Conservation (phyloP, 495 filamentous ascomycete genomes). For the Podospora pseudopauciseta region DNA sequence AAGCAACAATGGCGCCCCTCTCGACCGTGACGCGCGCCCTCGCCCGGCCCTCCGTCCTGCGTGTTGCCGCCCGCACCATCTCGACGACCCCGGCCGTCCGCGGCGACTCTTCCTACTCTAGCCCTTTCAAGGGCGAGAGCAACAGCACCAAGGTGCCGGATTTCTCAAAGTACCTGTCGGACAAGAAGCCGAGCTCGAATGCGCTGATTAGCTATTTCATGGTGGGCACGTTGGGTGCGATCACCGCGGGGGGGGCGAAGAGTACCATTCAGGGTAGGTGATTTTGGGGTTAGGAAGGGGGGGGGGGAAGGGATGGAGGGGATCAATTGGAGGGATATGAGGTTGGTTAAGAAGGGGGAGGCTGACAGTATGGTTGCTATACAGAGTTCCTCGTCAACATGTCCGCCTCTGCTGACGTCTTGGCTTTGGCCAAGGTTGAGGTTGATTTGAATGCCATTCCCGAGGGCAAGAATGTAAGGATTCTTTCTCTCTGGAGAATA, state of each 20-base stretch:
- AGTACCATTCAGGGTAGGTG: constrained; percentile 85
- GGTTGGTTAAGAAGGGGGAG: not conserved
- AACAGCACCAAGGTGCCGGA: constrained; percentile 68
- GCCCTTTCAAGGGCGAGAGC: constrained; percentile 62
- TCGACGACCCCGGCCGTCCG: constrained; percentile 41
- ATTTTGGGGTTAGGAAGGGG: not conserved
- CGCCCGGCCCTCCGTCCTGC: constrained; percentile 40
- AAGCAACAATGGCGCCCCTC: constrained; percentile 45
- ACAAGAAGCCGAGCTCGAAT: constrained; percentile 60
- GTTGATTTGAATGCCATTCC: constrained; percentile 88
- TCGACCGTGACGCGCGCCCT: constrained; percentile 45
- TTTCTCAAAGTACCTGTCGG: constrained; percentile 82
- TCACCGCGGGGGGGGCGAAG: constrained; percentile 91
- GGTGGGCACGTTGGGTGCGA: constrained; percentile 89
- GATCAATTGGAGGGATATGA: constrained; percentile 4
- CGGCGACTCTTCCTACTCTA: constrained; percentile 39
- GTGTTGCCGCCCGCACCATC: constrained; percentile 42
- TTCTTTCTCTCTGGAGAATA: not conserved
- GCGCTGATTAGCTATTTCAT: constrained; percentile 96
- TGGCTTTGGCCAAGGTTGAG: constrained; percentile 99
- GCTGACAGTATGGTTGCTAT: constrained; percentile 20
- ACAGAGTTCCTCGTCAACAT: constrained; percentile 99
- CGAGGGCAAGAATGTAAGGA: constrained; percentile 96
- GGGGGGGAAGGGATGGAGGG: not conserved
- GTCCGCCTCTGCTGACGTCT: constrained; percentile 97